Evolutionary conservation across 306 rosid genomes (phyloP).

Genomic region (Morella rubra): DNA sequence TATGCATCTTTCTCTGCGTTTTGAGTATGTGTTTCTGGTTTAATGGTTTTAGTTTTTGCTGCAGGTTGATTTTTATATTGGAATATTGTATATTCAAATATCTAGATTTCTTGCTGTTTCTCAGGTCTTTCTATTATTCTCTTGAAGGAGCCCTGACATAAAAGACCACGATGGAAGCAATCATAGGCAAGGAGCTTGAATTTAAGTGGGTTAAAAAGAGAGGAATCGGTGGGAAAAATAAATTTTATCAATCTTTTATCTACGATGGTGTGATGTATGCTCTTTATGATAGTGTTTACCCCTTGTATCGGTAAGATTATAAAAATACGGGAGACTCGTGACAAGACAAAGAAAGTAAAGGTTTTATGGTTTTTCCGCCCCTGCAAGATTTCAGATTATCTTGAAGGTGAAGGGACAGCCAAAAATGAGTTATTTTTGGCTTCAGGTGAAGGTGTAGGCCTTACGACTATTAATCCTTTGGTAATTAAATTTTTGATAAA

Average conservation of each 20-base stretch:
- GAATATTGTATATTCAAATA: not conserved
- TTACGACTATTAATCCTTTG: conserved; percentile 69
- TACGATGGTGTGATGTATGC: conserved; percentile 62
- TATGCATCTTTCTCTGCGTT: not conserved
- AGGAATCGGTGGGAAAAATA: conserved; percentile 52
- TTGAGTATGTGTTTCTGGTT: not conserved
- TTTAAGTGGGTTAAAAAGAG: conserved; percentile 64
- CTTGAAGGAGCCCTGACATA: conserved; percentile 15
- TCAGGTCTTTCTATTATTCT: not conserved
- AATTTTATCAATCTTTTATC: conserved; percentile 65
- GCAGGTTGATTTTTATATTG: not conserved
- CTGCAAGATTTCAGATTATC: conserved; percentile 56
- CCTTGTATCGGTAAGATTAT: conserved; percentile 72
- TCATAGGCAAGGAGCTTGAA: conserved; percentile 35
- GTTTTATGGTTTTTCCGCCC: conserved; percentile 87
- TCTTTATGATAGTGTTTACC: conserved; percentile 69
- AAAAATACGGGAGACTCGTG: conserved; percentile 62
- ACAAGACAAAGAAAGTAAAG: conserved; percentile 64
- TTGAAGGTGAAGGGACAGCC: conserved; percentile 35
- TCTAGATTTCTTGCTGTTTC: not conserved
- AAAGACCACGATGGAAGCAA: conserved; percentile 46
- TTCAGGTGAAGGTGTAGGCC: conserved; percentile 74
- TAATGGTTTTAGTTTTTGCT: conserved; percentile 6
- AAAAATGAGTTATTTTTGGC: conserved; percentile 80
- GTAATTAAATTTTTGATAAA: conserved; percentile 41